Base-by-base conservation (phyloP, 2,329 filamentous ascomycete genomes). In the Macrophomina pseudophaseolina region DNA sequence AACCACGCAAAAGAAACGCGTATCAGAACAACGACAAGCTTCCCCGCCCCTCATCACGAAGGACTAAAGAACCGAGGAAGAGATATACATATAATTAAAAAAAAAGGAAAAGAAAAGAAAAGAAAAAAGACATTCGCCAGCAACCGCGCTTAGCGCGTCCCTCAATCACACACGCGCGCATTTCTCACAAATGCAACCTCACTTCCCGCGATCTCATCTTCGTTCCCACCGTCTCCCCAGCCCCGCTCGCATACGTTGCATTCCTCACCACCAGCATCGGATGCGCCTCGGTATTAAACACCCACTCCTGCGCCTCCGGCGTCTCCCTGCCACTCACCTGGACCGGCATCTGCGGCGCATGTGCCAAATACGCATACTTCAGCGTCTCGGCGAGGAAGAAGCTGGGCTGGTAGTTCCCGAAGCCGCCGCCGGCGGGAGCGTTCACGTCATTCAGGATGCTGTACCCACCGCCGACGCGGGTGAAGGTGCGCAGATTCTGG, bases 351-450 rank as follows among this genome's bases (percentile, higher is more conserved):
- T 71, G 77, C 68, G 79, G 81, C 0, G 86, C 84, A 74, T 89
- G 87, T 67, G 91, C 91, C 71, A 96, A 76, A 79, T 91, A 96
- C 66, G 86, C 82, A 76, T 96, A 96, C 83, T 97, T 97, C 76
- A 97, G 75, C 69, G 94, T 91, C 81, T 97, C 93, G 0, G 93
- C 92, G 76, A 96, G 93, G 82, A 91, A 90, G 80, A 95, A 97
- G 72, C 90, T 94, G 79, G 97, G 92, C 83, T 94, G 91, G 75
- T 90, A 89, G 76, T 97, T 87, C 48, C 78, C 77, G 68, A 85
- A 88, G 0, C 79, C 78, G 0, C 90, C 90, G 8, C 91, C 91
- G 32, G 81, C 83, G 3, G 74, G 72, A 2, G 78, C 80, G 71
- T 91, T 92, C 53, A 96, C 91, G 74, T 96, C 78, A 0, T 72